Percentiles rank a stretch among this genome's conserved stretches.
Evolutionary conservation across 2,329 filamentous ascomycete genomes (phyloP).

Genomic region (Sphaerostilbella broomeana): DNA sequence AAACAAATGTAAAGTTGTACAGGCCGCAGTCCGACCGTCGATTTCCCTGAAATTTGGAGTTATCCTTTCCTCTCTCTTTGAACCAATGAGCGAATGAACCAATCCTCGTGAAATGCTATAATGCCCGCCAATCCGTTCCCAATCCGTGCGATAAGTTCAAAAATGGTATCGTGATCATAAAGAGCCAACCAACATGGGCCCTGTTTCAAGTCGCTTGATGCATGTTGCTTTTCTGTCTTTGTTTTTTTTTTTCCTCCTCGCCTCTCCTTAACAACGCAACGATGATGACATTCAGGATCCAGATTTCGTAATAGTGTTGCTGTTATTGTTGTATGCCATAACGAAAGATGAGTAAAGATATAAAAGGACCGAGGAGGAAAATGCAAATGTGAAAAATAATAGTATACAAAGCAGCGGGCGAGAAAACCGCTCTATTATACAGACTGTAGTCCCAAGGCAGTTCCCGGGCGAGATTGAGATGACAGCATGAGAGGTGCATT

Average conservation of each 20-base stretch:
- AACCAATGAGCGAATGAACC: constrained; percentile 10
- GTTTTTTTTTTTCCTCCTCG: not conserved
- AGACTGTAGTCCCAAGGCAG: constrained; percentile 16
- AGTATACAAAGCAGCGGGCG: constrained; percentile 5
- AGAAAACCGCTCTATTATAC: constrained; percentile 6
- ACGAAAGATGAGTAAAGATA: not conserved
- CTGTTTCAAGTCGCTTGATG: constrained; percentile 2
- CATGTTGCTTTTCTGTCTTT: not conserved
- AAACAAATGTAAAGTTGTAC: constrained; percentile 10
- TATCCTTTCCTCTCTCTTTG: constrained; percentile 11
- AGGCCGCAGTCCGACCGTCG: not conserved
- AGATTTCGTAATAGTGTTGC: constrained; percentile 4
- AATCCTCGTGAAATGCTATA: constrained; percentile 10
- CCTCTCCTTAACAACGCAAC: not conserved
- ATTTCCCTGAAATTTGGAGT: constrained; percentile 6
- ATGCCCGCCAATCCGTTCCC: constrained; percentile 3
- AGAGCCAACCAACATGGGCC: not conserved
- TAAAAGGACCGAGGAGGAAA: constrained; percentile 9
- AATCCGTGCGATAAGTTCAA: not conserved
- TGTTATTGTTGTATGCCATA: constrained; percentile 2
- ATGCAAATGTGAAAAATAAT: constrained; percentile 4
- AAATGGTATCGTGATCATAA: constrained; percentile 8
- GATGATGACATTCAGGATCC: constrained; percentile 9
- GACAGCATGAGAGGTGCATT: constrained; percentile 15
- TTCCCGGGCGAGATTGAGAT: constrained; percentile 17